Evolutionary conservation across 2,329 filamentous ascomycete species (phyloP), one percentile per base, ranked within the genome.

Genomic region (Daldinia sp.): DNA sequence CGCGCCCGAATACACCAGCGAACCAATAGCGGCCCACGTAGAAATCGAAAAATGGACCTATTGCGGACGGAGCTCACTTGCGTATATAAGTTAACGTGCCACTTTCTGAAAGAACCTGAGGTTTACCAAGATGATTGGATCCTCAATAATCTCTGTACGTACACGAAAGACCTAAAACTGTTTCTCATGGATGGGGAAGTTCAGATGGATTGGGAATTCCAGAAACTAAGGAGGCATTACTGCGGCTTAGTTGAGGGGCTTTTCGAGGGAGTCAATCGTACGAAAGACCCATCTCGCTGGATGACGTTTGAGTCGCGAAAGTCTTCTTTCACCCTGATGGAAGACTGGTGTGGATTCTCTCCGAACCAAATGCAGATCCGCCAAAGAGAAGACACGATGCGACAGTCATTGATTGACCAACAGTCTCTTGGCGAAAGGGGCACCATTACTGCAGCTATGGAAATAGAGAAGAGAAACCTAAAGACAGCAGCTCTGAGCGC

Each of bases 341-440:
- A 99, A 80, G 95, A 98, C 72, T 99, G 97, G 97, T 99, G 96
- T 78, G 96, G 96, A 2, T 98, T 97, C 78, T 97, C 94, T 6
- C 93, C 94, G 0, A 97, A 98, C 71, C 93, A 97, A 77, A 85
- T 83, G 13, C 92, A 97, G 71, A 92, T 97, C 44, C 88, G 90
- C 4, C 90, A 91, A 65, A 87, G 93, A 68, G 94, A 98, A 79
- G 92, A 97, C 69, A 92, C 88, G 39, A 97, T 98, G 91, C 88
- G 93, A 48, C 92, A 94, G 73, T 93, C 92, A 2, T 86, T 96
- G 72, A 90, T 97, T 39, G 90, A 95, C 59, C 91, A 93, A 62
- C 93, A 96, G 63, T 89, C 91, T 20, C 80, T 90, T 18, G 89
- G 90, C 12, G 93, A 94, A 76, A 88, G 92, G 72, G 90, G 91